Conservation (phyloP, 352 stramenopile species). For the Thalassiosira livingstoniorum region DNA sequence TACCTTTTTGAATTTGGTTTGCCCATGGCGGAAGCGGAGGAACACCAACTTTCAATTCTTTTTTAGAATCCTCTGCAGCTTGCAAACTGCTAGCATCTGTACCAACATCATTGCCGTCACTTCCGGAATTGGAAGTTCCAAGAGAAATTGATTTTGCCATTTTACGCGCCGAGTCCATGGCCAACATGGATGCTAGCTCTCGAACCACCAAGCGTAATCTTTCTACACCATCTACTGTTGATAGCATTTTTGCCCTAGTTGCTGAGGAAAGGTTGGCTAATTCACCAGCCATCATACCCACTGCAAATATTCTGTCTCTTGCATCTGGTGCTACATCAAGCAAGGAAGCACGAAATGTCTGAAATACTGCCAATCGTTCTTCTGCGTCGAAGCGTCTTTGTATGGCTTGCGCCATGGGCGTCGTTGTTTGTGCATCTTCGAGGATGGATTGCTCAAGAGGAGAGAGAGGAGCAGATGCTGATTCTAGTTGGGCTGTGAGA, state of each 20-base stretch:
- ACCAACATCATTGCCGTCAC: conserved; percentile 16
- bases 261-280: conserved; percentile 69
- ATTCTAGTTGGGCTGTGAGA: conserved; percentile 47
- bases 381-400: conserved; percentile 58
- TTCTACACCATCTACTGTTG: conserved; percentile 60
- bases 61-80: conserved; percentile 51
- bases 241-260: conserved; percentile 67
- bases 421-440: conserved; percentile 54
- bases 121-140: background rate
- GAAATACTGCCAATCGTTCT: conserved; percentile 67
- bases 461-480: conserved; percentile 48
- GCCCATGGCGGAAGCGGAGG: conserved; percentile 76
- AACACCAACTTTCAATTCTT: conserved; percentile 79
- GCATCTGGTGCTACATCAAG: conserved; percentile 68
- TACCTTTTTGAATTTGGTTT: conserved; percentile 73
- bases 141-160: conserved; percentile 63
- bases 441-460: conserved; percentile 80
- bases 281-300: conserved; percentile 81
- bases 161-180: conserved; percentile 58
- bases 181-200: conserved; percentile 54
- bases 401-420: conserved; percentile 45
- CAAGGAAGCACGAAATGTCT: conserved; percentile 69
- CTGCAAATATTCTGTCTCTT: conserved; percentile 63
- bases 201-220: conserved; percentile 67
- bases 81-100: conserved; percentile 45